Evolutionary conservation across 257 asterid species (phyloP).

Genomic region (Hygrophila difformis): DNA sequence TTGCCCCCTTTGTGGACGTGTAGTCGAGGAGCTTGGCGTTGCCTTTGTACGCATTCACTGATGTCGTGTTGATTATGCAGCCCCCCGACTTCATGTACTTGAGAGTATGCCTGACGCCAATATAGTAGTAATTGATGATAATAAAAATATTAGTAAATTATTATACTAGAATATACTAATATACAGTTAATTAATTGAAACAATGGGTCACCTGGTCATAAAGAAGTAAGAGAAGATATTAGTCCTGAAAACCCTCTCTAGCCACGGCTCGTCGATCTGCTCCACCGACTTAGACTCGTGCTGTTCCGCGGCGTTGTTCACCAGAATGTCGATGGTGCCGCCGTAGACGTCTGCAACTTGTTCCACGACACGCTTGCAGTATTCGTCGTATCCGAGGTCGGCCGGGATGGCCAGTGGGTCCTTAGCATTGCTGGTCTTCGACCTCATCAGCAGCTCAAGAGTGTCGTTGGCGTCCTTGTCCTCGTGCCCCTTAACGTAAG

Average conservation of each 20-base stretch:
- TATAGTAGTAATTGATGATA: too few species aligned
- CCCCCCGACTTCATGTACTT: conserved; percentile 72
- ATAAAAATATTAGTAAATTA: not conserved
- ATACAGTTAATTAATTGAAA: too few species aligned
- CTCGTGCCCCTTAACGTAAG: conserved; percentile 59
- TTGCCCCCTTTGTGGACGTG: conserved; percentile 68
- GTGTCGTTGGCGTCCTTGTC: conserved; percentile 69
- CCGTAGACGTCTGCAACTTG: conserved; percentile 44
- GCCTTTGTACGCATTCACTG: conserved; percentile 61
- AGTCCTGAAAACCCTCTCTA: conserved; percentile 64
- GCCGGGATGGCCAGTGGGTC: conserved; percentile 53
- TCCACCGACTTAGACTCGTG: conserved; percentile 34
- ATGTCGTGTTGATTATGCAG: conserved; percentile 58
- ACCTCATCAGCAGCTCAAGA: conserved; percentile 27
- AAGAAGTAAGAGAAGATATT: conserved; percentile 54
- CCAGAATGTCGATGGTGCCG: conserved; percentile 43
- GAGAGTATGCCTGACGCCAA: conserved; percentile 60
- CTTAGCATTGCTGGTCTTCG: conserved; percentile 36
- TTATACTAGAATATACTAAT: too few species aligned
- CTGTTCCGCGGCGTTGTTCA: conserved; percentile 77
- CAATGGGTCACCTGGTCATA: conserved; percentile 26
- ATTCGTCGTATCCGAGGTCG: conserved; percentile 58
- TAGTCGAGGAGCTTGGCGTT: conserved; percentile 50
- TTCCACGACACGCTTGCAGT: conserved; percentile 55
- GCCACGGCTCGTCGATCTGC: conserved; percentile 58